Percentiles rank a stretch among this genome's conserved stretches.
Evolutionary conservation across 1,284 basidiomycete species (phyloP).

Genomic region (Lignosus rhinocerotis): DNA sequence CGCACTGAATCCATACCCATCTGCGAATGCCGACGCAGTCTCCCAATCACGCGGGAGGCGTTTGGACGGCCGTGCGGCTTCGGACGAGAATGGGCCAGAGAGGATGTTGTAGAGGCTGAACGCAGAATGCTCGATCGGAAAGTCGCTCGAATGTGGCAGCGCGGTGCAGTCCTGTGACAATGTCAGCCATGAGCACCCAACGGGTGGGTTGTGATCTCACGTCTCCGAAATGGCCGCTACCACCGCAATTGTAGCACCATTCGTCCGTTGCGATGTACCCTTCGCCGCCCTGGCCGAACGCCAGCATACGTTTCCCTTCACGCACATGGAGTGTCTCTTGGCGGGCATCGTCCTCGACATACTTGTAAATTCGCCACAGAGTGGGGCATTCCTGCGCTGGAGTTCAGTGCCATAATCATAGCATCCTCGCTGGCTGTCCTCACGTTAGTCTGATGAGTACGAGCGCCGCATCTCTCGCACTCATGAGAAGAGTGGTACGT

Average conservation of each 20-base stretch:
- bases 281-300: slow-evolving; percentile 73
- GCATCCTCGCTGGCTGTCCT: slow-evolving; percentile 28
- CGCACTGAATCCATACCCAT: slow-evolving; percentile 45
- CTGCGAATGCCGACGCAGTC: slow-evolving; percentile 33
- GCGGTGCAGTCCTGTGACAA: slow-evolving; percentile 68
- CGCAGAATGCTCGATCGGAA: slow-evolving; percentile 65
- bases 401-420: not conserved
- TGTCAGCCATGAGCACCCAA: not conserved
- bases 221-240: slow-evolving; percentile 82
- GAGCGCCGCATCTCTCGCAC: slow-evolving; percentile 78
- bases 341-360: slow-evolving; percentile 61
- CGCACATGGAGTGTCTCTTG: slow-evolving; percentile 48
- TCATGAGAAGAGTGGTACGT: slow-evolving; percentile 41
- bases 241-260: slow-evolving; percentile 91
- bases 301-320: slow-evolving; percentile 46
- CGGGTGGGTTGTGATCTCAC: slow-evolving; percentile 47
- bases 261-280: slow-evolving; percentile 70
- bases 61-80: slow-evolving; percentile 29
- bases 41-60: slow-evolving; percentile 35
- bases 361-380: slow-evolving; percentile 86
- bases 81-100: slow-evolving; percentile 74
- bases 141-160: slow-evolving; percentile 47
- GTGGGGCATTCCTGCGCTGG: slow-evolving; percentile 79
- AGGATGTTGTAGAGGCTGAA: slow-evolving; percentile 72
- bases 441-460: slow-evolving; percentile 69